A percentile compares a stretch with the other conserved stretches of the same genome.
These are phyloP conservation scores for Kuraishia hungarica DNA, from an alignment of 805 yeast genomes.

Conservation along the genomic window DNA sequence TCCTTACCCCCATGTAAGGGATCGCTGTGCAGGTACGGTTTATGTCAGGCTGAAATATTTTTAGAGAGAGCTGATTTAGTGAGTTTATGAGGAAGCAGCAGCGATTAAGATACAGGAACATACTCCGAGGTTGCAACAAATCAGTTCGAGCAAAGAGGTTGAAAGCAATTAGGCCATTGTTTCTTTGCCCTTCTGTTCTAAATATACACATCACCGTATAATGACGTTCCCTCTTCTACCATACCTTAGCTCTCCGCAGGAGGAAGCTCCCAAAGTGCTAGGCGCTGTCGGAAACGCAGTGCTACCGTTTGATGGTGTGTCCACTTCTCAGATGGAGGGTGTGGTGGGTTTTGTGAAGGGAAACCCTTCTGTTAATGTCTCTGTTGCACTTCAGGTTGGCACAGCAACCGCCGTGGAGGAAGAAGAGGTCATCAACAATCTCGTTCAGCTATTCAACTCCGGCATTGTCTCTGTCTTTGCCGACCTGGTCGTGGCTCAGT, in stretches of 20 bases:
- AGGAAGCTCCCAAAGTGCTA: conserved; percentile 7
- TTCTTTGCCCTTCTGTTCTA: neutral
- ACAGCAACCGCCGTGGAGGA: neutral
- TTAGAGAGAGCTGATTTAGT: neutral
- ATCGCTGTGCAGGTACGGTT: neutral
- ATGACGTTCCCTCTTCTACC: conserved; percentile 28
- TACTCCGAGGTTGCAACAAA: neutral
- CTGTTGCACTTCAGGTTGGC: conserved; percentile 15
- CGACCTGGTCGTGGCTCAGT: conserved; percentile 4
- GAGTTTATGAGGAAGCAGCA: neutral
- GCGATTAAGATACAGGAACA: neutral
- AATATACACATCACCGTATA: neutral
- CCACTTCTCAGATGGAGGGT: conserved; percentile 10
- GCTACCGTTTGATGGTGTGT: conserved; percentile 10
- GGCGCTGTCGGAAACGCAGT: conserved; percentile 21
- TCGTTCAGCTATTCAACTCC: conserved; percentile 19
- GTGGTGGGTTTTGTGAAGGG: conserved; percentile 8
- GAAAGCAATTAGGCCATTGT: neutral
- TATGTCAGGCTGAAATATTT: neutral
- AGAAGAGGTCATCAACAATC: conserved; percentile 5
- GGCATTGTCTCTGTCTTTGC: conserved; percentile 20
- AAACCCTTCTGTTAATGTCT: conserved; percentile 8
- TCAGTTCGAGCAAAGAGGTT: neutral
- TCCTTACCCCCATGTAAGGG: neutral
- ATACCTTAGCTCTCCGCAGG: conserved; percentile 9